Percentiles rank a stretch among this genome's conserved stretches.
These are phyloP conservation scores for Colletotrichum graminicola DNA, from an alignment of 2,329 filamentous ascomycete species.

Conservation along the genomic window DNA sequence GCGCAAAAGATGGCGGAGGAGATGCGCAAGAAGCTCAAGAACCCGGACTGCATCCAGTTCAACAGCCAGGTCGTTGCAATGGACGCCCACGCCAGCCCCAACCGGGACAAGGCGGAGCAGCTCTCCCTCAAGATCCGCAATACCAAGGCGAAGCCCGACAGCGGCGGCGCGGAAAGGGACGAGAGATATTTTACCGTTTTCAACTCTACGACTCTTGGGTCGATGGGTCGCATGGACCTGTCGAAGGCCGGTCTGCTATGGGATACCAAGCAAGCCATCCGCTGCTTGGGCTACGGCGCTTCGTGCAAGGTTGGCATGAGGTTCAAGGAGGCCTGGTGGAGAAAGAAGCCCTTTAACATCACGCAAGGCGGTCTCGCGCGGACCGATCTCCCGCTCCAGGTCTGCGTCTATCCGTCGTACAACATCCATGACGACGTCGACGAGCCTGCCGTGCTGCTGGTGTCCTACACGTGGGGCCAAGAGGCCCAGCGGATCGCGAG, in stretches of 20 bases:
- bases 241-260: neutral
- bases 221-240: constrained; percentile 48
- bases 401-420: constrained; percentile 52
- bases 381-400: constrained; percentile 44
- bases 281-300: constrained; percentile 48
- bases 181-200: constrained; percentile 47
- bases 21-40: neutral
- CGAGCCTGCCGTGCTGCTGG: constrained; percentile 48
- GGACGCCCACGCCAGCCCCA: neutral
- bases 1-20: neutral
- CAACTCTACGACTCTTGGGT: constrained; percentile 47
- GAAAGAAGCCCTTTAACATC: constrained; percentile 13
- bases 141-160: neutral
- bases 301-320: constrained; percentile 52
- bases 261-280: constrained; percentile 44
- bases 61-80: neutral
- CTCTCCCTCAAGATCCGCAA: neutral
- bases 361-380: constrained; percentile 40
- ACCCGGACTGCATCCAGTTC: no score
- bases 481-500: constrained; percentile 49
- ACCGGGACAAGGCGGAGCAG: neutral
- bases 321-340: constrained; percentile 52
- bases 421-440: constrained; percentile 44
- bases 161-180: constrained; percentile 6
- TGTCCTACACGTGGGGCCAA: constrained; percentile 51